These are phyloP conservation scores for Nemania sp. DNA, from an alignment of 2,329 filamentous ascomycete genomes.

Conservation along the genomic window DNA sequence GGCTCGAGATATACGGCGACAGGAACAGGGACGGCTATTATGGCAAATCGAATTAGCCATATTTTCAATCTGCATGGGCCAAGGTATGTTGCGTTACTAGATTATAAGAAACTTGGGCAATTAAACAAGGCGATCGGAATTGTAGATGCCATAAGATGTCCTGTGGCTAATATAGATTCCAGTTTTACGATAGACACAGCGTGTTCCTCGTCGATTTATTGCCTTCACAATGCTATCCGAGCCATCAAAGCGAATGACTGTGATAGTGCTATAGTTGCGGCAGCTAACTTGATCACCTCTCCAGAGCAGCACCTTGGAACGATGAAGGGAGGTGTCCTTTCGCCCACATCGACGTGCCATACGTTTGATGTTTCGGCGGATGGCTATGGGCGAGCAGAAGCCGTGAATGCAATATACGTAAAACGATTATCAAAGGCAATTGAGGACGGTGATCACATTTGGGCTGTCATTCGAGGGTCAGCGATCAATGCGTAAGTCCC, in stretches of 20 bases:
- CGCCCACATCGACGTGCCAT: conserved; percentile 41
- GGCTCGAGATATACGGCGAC: conserved; percentile 33
- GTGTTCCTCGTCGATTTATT: conserved; percentile 41
- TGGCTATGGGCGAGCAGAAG: conserved; percentile 57
- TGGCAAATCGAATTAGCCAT: conserved; percentile 35
- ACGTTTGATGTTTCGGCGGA: conserved; percentile 50
- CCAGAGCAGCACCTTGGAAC: conserved; percentile 29
- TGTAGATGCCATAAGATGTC: neutral
- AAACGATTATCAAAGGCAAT: conserved; percentile 43
- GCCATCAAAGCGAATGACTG: conserved; percentile 30
- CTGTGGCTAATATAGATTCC: conserved; percentile 21
- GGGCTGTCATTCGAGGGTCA: neutral
- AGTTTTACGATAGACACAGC: conserved; percentile 40
- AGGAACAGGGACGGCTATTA: conserved; percentile 31
- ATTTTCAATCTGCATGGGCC: conserved; percentile 40
- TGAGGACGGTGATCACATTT: neutral
- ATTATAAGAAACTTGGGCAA: neutral
- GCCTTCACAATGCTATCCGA: conserved; percentile 26
- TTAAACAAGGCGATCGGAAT: no score
- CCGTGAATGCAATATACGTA: conserved; percentile 47
- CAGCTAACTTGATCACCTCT: conserved; percentile 30
- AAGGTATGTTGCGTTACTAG: conserved; percentile 35
- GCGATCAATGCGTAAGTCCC: neutral
- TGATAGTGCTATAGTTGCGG: conserved; percentile 32
- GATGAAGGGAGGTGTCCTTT: conserved; percentile 40